phyloP scores from a whole-genome alignment of 2,329 filamentous ascomycete species.

The Exophiala viscosa region DNA sequence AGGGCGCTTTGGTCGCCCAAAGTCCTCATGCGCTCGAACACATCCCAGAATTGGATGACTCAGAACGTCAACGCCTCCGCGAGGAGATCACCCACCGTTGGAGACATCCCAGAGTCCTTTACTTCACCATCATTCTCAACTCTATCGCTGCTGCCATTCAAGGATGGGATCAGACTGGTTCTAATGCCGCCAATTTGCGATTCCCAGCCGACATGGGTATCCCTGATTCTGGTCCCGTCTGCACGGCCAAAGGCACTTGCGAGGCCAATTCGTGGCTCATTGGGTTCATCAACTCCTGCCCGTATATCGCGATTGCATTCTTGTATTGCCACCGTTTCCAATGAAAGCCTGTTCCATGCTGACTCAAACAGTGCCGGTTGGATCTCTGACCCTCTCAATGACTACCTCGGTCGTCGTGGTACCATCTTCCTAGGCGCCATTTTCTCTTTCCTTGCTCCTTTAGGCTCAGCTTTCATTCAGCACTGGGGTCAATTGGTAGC shows the following conservation, averaged over 20 bases:
- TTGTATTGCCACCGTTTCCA: conserved; percentile 36
- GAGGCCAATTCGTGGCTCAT: conserved; percentile 55
- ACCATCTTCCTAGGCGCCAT: conserved; percentile 62
- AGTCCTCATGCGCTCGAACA: conserved; percentile 62
- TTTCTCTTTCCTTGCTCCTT: conserved; percentile 64
- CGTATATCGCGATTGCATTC: conserved; percentile 51
- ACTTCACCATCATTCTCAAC: conserved; percentile 48
- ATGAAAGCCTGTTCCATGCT: conserved; percentile 3
- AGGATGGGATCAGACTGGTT: conserved; percentile 46
- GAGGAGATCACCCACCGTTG: conserved; percentile 47
- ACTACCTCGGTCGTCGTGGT: conserved; percentile 57
- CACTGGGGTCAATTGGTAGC: conserved; percentile 57
- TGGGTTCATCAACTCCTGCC: conserved; percentile 62
- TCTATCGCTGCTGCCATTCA: conserved; percentile 52
- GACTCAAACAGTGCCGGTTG: conserved; percentile 54
- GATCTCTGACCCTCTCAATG: conserved; percentile 63
- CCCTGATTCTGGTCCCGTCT: conserved; percentile 31
- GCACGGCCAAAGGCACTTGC: conserved; percentile 32
- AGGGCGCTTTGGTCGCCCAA: conserved; percentile 71
- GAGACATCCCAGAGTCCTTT: conserved; percentile 46
- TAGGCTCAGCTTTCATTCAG: conserved; percentile 62
- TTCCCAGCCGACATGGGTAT: conserved; percentile 50
- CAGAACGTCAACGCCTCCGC: conserved; percentile 41
- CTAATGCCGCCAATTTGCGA: conserved; percentile 52
- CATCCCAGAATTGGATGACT: conserved; percentile 57